Evolutionary conservation across 169 alveolate genomes (phyloP).

Genomic region (Plasmodium fragile): DNA sequence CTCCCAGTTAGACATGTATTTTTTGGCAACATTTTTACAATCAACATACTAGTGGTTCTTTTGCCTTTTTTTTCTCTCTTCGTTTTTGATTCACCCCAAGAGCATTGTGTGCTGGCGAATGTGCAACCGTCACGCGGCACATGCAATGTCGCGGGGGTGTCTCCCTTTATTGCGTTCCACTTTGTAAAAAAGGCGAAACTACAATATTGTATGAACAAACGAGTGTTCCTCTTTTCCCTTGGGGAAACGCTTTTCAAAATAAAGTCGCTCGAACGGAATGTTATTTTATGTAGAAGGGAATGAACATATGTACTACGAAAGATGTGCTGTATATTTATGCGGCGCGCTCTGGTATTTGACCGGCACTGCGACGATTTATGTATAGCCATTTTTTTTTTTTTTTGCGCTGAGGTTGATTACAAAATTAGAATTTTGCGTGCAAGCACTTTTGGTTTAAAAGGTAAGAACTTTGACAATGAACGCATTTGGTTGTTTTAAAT

Average conservation of each 20-base stretch:
- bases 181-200: background rate
- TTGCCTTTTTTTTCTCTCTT: background rate
- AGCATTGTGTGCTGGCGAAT: background rate
- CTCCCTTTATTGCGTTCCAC: background rate
- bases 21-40: background rate
- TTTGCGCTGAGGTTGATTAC: background rate
- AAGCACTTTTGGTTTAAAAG: background rate
- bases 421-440: background rate
- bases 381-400: background rate
- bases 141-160: background rate
- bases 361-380: background rate
- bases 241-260: background rate
- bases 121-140: background rate
- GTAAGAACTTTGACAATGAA: background rate
- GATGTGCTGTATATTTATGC: background rate
- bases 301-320: background rate
- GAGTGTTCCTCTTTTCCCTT: background rate
- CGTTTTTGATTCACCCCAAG: background rate
- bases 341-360: background rate
- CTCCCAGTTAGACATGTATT: background rate
- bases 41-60: background rate
- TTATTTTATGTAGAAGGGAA: background rate
- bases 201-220: background rate
- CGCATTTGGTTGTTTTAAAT: background rate
- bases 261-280: background rate